Evolutionary conservation across 1,284 basidiomycete genomes (phyloP), one percentile per base, ranked within the genome.

Genomic region (Hypsizygus ulmarius): DNA sequence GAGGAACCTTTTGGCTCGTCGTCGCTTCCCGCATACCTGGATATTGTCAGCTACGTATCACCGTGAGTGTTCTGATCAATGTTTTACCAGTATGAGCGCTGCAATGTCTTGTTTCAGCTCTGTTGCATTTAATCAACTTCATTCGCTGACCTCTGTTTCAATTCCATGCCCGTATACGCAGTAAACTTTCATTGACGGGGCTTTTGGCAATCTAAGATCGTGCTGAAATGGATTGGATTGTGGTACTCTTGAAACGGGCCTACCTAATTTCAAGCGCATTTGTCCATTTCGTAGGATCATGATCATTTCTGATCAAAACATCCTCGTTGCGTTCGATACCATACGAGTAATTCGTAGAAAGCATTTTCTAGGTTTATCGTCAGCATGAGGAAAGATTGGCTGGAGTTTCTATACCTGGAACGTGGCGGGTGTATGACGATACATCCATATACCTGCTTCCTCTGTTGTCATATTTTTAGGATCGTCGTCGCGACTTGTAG

Each of bases 111-210:
- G 21, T 25, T 4, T 25, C 7, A 25, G 21, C 21, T 25, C 7
- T 7, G 21, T 25, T 25, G 21, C 21, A 25, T 25, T 25, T 7
- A n/a, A 25, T 25, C 21, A 25, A 7, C 21, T 25, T 25, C 21
- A 3, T 25, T 25, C 21, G 7, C 21, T 25, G 3, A 7, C 88
- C 78, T 97, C 97, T 0, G 97, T 99, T 58, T 95, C 89, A 64
- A 98, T 98, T 15, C 97, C 97, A 56, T 93, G 87, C 0, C 96
- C 97, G 67, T 99, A 98, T 6, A 95, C 78, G 59, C 96, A 98
- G 67, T 87, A 92, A 16, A 97, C 84, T 65, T 90, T 94, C 86
- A 97, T 90, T 1, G 85, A 89, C 0, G 95, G 95, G 0, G 96
- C 96, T 42, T 86, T 71, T 0, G 96, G 96, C n/a, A 93, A 71